phyloP scores from a whole-genome alignment of 1,284 basidiomycete genomes.

The Waitea zeae region DNA sequence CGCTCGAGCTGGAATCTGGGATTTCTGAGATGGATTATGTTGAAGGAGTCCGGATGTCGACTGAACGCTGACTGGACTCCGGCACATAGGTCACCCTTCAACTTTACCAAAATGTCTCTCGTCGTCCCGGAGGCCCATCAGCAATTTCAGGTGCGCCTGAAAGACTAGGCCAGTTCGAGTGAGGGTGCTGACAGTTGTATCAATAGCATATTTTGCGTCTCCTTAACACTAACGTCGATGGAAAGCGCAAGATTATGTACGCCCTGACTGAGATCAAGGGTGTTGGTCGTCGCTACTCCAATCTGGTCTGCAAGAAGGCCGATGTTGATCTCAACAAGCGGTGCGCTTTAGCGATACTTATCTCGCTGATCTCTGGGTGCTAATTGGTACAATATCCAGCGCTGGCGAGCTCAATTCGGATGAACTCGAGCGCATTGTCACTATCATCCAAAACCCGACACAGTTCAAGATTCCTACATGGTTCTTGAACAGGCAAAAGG shows the following conservation, averaged over 20 bases:
- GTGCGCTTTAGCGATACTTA: conserved; percentile 20
- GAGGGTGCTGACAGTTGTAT: too few relatives aligned
- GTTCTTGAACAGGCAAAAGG: conserved; percentile 99
- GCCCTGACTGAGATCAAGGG: conserved; percentile 99
- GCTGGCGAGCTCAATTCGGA: conserved; percentile 91
- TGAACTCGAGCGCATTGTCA: conserved; percentile 98
- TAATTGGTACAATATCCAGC: too few relatives aligned
- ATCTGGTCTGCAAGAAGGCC: conserved; percentile 99
- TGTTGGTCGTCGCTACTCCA: conserved; percentile 97
- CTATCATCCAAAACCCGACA: conserved; percentile 98
- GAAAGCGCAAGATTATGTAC: conserved; percentile 97
- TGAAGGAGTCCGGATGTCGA: too few relatives aligned
- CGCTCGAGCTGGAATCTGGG: too few relatives aligned
- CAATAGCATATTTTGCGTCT: conserved; percentile 91
- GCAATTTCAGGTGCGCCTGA: conserved; percentile 83
- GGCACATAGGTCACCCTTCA: too few relatives aligned
- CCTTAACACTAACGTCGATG: conserved; percentile 99
- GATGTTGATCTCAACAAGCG: conserved; percentile 98
- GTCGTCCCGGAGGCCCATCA: conserved; percentile 85
- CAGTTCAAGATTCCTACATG: conserved; percentile 99
- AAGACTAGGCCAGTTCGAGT: conserved; percentile 1
- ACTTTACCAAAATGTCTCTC: conserved; percentile 60
- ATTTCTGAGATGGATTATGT: too few relatives aligned
- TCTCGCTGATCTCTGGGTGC: background rate
- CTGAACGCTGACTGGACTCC: too few relatives aligned